Conservation (phyloP, 352 stramenopile species). For the Globisporangium splendens region DNA sequence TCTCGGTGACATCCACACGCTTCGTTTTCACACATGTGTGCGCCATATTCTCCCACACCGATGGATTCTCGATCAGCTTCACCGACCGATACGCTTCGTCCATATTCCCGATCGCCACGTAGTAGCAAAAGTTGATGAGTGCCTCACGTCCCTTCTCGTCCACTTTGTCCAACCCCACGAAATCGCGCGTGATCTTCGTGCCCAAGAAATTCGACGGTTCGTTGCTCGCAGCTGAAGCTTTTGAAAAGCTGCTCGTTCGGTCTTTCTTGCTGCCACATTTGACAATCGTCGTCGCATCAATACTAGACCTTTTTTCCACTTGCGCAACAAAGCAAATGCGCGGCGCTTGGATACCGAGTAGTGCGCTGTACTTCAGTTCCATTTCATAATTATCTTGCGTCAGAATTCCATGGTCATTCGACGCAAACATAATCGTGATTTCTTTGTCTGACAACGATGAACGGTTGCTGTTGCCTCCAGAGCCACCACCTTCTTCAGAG, state of each 20-base stretch:
- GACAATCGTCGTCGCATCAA: constrained; percentile 33
- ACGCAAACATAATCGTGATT: constrained; percentile 91
- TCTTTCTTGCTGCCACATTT: constrained; percentile 35
- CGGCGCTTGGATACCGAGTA: constrained; percentile 86
- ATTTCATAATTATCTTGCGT: constrained; percentile 91
- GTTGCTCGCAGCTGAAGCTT: constrained; percentile 13
- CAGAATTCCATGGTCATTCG: constrained; percentile 86
- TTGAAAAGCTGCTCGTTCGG: constrained; percentile 17
- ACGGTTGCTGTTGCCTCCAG: not conserved
- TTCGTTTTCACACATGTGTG: constrained; percentile 96
- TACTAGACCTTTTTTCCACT: constrained; percentile 31
- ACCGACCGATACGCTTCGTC: constrained; percentile 93
- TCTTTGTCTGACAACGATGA: constrained; percentile 65
- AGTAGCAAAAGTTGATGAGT: constrained; percentile 95
- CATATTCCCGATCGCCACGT: constrained; percentile 94
- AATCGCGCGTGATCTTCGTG: constrained; percentile 91
- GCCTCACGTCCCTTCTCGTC: constrained; percentile 82
- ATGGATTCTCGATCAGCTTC: constrained; percentile 90
- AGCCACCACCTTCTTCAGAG: constrained; percentile 14
- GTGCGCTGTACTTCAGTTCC: constrained; percentile 68
- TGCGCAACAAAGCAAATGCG: constrained; percentile 73
- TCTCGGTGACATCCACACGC: constrained; percentile 91
- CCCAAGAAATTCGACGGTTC: constrained; percentile 56
- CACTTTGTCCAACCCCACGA: constrained; percentile 88
- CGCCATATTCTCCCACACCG: constrained; percentile 96